Base-by-base conservation (phyloP, 2,329 filamentous ascomycete genomes). In the Penicillium brasilianum region DNA sequence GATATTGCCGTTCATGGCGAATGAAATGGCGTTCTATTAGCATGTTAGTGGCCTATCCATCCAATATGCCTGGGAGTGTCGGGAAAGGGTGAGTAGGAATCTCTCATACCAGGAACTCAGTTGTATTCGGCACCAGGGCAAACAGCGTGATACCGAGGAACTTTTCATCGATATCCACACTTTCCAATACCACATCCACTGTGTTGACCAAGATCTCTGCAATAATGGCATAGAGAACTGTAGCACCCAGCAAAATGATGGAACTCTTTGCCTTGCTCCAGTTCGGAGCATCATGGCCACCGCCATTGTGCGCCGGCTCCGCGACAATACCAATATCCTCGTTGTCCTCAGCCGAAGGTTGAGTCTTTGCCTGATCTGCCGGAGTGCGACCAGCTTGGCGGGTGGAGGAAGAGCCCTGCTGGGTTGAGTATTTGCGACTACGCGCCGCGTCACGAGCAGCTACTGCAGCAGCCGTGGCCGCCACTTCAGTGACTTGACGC, bases 1-100 rank as follows among this genome's bases (percentile, higher is more conserved):
- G 77, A 99, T 98, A 77, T 99, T 99, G 62, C 95, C 95, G 73
- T 99, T 98, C 94, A 99, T 99, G 57, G 95, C 95, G 76, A 99
- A 99, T 0, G 93, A 97, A 61, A 99, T 99, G 75, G 94, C 95
- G 78, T 99, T 99, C 88, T 93, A 61, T 48, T 34, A 37, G n/a
- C 25, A 36, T 48, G 61, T 64, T n/a, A 69, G 62, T 49, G 11
- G 55, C 48, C 11, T 13, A 16, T 11, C 13, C 37, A 11, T 30
- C 41, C 9, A 8, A 22, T 20, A 10, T 36, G 30, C 13, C 14
- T 8, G 22, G 30, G 10, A 37, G 10, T 30, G 10, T 34, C 13
- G 7, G 10, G 16, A 39, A 20, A 28, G n/a, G 8, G 20, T 44
- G 22, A 48, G 28, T 55, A 39, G 22, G 22, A 14, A 18, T 11